phyloP scores from a whole-genome alignment of 345 rosid genomes.

The Brassica carinata region DNA sequence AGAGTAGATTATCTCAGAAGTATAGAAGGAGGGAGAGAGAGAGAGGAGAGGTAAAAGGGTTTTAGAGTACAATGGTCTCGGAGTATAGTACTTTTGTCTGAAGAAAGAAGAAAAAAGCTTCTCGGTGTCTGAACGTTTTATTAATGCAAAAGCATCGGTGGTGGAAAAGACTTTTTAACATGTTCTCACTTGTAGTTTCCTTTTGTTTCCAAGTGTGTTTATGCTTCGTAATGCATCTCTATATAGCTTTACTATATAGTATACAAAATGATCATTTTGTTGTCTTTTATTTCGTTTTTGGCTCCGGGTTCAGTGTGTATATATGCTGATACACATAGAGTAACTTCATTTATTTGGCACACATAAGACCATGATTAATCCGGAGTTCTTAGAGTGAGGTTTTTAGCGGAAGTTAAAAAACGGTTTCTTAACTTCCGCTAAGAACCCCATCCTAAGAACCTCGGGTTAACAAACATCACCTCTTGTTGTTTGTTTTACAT shows the following conservation, averaged over 20 bases:
- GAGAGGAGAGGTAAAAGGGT: neutral
- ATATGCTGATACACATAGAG: no score
- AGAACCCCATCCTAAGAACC: no score
- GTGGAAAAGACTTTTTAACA: slow-evolving; percentile 29
- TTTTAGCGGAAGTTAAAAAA: no score
- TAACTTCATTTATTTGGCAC: no score
- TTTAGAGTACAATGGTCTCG: slow-evolving; percentile 29
- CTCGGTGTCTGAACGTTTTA: slow-evolving; percentile 34
- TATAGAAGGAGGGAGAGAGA: slow-evolving; percentile 9
- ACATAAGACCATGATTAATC: no score
- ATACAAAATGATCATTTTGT: slow-evolving; percentile 4
- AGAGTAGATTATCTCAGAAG: slow-evolving; percentile 23
- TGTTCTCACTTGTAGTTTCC: slow-evolving; percentile 34
- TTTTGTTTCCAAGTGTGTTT: slow-evolving; percentile 35
- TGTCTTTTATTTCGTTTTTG: slow-evolving; percentile 27
- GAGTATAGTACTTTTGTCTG: slow-evolving; percentile 24
- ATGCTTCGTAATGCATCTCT: slow-evolving; percentile 29
- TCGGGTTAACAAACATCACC: no score
- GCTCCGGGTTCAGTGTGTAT: neutral
- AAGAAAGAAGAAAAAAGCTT: slow-evolving; percentile 22
- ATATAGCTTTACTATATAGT: neutral
- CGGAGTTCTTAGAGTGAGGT: no score
- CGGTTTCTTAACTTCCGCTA: no score
- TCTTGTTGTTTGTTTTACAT: no score
- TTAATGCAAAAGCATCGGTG: slow-evolving; percentile 38